Conservation (phyloP, 495 filamentous ascomycete genomes). For the Hypomontagnella submonticulosa region DNA sequence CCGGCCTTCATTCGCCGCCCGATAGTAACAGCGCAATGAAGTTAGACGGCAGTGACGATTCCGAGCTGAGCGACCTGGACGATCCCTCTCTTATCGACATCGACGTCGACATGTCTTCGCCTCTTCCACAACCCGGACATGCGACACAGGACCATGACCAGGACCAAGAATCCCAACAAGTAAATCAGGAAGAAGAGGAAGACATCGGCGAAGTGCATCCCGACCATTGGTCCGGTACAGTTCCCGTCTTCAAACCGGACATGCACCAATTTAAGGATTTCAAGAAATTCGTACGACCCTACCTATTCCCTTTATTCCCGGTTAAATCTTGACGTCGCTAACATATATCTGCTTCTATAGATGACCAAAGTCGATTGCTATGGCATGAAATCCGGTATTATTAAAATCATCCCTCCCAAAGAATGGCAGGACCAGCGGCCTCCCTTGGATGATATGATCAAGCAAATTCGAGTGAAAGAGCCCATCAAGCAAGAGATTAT, state of each 20-base stretch:
- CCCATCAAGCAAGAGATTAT: conserved; percentile 98
- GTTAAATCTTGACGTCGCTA: conserved; percentile 15
- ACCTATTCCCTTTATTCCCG: conserved; percentile 12
- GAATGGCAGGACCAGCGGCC: conserved; percentile 91
- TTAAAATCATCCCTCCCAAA: conserved; percentile 92
- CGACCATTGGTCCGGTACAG: conserved; percentile 88
- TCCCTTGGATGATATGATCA: conserved; percentile 83
- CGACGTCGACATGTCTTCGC: conserved; percentile 46
- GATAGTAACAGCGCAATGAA: conserved; percentile 63
- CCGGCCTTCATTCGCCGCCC: conserved; percentile 61
- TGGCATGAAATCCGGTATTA: conserved; percentile 95
- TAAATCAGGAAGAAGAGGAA: conserved; percentile 57
- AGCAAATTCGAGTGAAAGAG: conserved; percentile 91
- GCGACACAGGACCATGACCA: conserved; percentile 24
- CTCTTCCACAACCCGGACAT: conserved; percentile 24
- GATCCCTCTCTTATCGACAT: conserved; percentile 49
- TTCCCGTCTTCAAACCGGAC: conserved; percentile 95
- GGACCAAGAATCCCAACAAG: conserved; percentile 22
- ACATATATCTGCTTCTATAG: conserved; percentile 42
- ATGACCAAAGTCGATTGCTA: conserved; percentile 90
- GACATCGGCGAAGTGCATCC: conserved; percentile 80
- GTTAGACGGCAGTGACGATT: conserved; percentile 61
- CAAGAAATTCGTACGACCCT: conserved; percentile 72
- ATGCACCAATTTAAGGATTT: conserved; percentile 96
- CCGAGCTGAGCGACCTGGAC: conserved; percentile 68